These are phyloP conservation scores for Ophiognomonia clavigignenti-juglandacearum DNA, from an alignment of 2,329 filamentous ascomycete species.

Conservation along the genomic window DNA sequence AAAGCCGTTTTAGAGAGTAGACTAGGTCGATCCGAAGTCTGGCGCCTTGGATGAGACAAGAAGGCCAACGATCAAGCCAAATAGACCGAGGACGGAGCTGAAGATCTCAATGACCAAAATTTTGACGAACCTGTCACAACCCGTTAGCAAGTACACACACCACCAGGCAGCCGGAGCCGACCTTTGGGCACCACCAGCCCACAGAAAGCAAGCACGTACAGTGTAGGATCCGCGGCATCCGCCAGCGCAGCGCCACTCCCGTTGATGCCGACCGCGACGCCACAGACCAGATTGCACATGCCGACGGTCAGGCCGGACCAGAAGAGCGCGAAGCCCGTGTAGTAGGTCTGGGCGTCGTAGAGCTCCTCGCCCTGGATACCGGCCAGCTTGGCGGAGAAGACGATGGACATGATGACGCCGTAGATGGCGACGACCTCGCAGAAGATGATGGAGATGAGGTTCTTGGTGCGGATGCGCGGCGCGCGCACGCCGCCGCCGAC, in stretches of 20 bases:
- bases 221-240: slow-evolving; percentile 83
- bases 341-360: slow-evolving; percentile 76
- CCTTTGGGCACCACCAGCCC: background rate
- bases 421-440: slow-evolving; percentile 99
- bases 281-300: slow-evolving; percentile 92
- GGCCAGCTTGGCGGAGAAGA: slow-evolving; percentile 87
- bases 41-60: slow-evolving; percentile 78
- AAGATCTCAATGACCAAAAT: slow-evolving; percentile 99
- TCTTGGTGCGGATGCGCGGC: slow-evolving; percentile 97
- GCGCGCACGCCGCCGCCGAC: slow-evolving; percentile 94
- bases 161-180: too few relatives aligned
- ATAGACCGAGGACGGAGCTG: slow-evolving; percentile 93
- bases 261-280: slow-evolving; percentile 96
- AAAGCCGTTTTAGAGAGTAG: background rate
- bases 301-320: slow-evolving; percentile 95
- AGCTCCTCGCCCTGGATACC: slow-evolving; percentile 58
- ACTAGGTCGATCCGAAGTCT: slow-evolving; percentile 54
- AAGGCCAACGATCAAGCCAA: slow-evolving; percentile 91
- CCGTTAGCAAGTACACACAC: slow-evolving; percentile 19
- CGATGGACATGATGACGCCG: slow-evolving; percentile 99
- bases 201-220: slow-evolving; percentile 54
- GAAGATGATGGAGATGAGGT: slow-evolving; percentile 99
- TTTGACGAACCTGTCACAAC: slow-evolving; percentile 75
- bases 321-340: slow-evolving; percentile 92
- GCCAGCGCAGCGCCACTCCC: slow-evolving; percentile 93